A percentile compares a stretch with the other conserved stretches of the same genome.
Conservation (phyloP, 2,329 filamentous ascomycete genomes). For the Fusarium ambrosium region DNA sequence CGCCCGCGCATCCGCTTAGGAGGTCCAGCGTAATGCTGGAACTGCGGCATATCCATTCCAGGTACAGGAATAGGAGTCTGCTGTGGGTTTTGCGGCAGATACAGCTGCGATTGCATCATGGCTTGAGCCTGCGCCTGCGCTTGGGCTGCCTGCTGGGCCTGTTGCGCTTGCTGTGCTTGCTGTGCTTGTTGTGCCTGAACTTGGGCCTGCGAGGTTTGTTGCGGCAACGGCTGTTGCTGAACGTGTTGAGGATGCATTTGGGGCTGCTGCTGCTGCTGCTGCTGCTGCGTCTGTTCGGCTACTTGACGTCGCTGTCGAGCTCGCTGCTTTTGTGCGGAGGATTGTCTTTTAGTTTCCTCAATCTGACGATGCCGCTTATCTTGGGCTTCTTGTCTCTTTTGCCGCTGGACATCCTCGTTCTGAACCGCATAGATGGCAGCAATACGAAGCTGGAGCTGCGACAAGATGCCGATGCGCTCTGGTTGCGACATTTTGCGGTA, state of each 20-base stretch:
- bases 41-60: slow-evolving; percentile 47
- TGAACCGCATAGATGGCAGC: slow-evolving; percentile 61
- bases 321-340: slow-evolving; percentile 44
- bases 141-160: slow-evolving; percentile 44
- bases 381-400: slow-evolving; percentile 55
- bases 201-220: slow-evolving; percentile 42
- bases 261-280: slow-evolving; percentile 34
- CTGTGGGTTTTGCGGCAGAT: slow-evolving; percentile 44
- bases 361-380: slow-evolving; percentile 56
- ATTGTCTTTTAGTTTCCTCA: slow-evolving; percentile 50
- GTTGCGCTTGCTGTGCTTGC: slow-evolving; percentile 42
- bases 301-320: slow-evolving; percentile 44
- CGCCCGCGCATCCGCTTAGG: slow-evolving; percentile 49
- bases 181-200: slow-evolving; percentile 45
- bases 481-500: slow-evolving; percentile 59
- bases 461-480: slow-evolving; percentile 55
- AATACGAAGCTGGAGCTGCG: slow-evolving; percentile 58
- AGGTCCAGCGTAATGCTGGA: slow-evolving; percentile 48
- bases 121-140: slow-evolving; percentile 43
- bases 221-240: slow-evolving; percentile 44
- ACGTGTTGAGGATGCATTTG: slow-evolving; percentile 39
- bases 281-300: slow-evolving; percentile 45
- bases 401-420: slow-evolving; percentile 59
- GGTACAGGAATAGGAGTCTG: slow-evolving; percentile 47
- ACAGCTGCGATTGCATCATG: slow-evolving; percentile 49